Evolutionary conservation across 164 flowering plant genomes (phyloP).

Genomic region (Akebia trifoliata): DNA sequence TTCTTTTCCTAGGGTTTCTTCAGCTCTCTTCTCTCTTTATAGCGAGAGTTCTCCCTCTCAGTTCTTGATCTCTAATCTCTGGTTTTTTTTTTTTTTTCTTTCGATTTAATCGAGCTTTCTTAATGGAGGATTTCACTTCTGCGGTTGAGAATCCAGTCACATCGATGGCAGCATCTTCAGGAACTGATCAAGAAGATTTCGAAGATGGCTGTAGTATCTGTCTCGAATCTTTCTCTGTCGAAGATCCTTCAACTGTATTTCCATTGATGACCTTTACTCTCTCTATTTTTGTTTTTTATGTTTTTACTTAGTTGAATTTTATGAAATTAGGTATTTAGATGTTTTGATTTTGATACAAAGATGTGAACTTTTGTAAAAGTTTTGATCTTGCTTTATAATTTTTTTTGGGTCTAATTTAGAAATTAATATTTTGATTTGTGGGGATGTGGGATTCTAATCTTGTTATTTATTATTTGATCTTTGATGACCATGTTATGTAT

Average conservation of each 20-base stretch:
- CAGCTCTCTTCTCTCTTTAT: neutral
- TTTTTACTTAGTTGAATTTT: neutral
- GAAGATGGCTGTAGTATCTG: constrained; percentile 68
- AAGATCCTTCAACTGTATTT: constrained; percentile 53
- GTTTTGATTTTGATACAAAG: neutral
- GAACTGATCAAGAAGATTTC: constrained; percentile 23
- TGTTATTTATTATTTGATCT: too few species aligned
- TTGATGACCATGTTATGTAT: too few species aligned
- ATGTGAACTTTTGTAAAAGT: neutral
- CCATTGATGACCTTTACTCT: neutral
- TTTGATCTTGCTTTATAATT: too few species aligned
- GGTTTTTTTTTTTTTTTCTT: neutral
- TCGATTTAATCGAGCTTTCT: neutral
- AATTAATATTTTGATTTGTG: too few species aligned
- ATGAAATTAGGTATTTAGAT: neutral
- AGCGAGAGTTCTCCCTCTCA: neutral
- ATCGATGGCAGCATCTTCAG: constrained; percentile 12
- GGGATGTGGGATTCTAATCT: too few species aligned
- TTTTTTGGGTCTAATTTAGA: neutral
- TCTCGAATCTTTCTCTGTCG: constrained; percentile 48
- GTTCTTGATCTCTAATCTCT: neutral
- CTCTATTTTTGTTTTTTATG: neutral
- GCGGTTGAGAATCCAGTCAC: constrained; percentile 16
- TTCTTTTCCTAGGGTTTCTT: constrained; percentile 12
- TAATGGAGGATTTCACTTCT: constrained; percentile 24